These are phyloP conservation scores for Xerocomus potaroensis DNA, from an alignment of 768 basidiomycete species.

Conservation along the genomic window DNA sequence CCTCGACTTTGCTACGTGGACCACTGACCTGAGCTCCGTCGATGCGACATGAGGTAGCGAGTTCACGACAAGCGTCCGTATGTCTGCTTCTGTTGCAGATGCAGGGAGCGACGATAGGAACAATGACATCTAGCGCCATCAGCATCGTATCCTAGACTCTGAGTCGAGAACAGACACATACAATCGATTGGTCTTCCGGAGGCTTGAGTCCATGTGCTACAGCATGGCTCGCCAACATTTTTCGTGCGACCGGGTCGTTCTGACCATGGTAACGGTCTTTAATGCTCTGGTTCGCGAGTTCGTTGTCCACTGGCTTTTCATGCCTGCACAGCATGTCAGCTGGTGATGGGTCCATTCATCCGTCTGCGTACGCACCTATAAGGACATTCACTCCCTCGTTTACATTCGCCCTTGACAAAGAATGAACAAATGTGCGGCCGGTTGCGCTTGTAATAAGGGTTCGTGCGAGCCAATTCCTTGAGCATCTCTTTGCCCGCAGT, in stretches of 20 bases:
- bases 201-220: conserved; percentile 79
- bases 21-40: conserved; percentile 72
- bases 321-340: conserved; percentile 48
- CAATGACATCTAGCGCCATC: conserved; percentile 63
- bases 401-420: conserved; percentile 94
- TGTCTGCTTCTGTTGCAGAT: conserved; percentile 63
- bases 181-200: conserved; percentile 84
- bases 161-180: conserved; percentile 38
- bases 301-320: conserved; percentile 81
- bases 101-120: conserved; percentile 76
- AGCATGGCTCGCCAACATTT: conserved; percentile 79
- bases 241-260: conserved; percentile 92
- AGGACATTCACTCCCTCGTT: conserved; percentile 86
- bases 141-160: neutral
- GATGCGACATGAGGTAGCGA: conserved; percentile 64
- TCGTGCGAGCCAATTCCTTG: conserved; percentile 89
- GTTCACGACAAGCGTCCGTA: conserved; percentile 68
- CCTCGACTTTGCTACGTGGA: conserved; percentile 80
- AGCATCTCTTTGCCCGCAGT: conserved; percentile 95
- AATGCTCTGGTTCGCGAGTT: conserved; percentile 86
- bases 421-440: conserved; percentile 92
- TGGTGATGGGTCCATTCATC: neutral
- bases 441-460: conserved; percentile 98
- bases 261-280: conserved; percentile 91
- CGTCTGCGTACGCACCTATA: conserved; percentile 50